Evolutionary conservation across 352 stramenopile species (phyloP).

Genomic region (Globisporangium apiculatum): DNA sequence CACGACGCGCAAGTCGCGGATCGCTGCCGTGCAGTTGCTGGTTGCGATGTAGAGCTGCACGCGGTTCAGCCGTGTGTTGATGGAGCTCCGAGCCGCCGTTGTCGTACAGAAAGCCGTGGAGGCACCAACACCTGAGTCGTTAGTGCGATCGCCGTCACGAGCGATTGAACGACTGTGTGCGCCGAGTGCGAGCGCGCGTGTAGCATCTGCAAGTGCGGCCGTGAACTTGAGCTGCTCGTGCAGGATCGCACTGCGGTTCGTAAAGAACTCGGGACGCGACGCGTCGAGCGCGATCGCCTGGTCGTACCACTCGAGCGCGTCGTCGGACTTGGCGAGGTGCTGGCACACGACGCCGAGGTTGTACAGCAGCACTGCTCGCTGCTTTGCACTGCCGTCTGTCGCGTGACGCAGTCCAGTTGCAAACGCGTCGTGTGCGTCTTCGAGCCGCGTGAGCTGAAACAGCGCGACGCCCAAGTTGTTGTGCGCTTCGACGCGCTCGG

Average conservation of each 20-base stretch:
- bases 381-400: constrained; percentile 2
- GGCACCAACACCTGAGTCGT: background rate
- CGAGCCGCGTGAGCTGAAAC: constrained; percentile 31
- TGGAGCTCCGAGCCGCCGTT: constrained; percentile 5
- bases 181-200: constrained; percentile 24
- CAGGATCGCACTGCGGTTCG: constrained; percentile 47
- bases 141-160: background rate
- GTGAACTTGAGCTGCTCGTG: constrained; percentile 48
- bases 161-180: background rate
- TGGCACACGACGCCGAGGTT: constrained; percentile 39
- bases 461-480: constrained; percentile 47
- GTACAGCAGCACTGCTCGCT: constrained; percentile 33
- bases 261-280: constrained; percentile 39
- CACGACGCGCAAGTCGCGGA: constrained; percentile 24
- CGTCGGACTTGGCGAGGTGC: constrained; percentile 26
- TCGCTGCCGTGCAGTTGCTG: constrained; percentile 35
- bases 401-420: constrained; percentile 26
- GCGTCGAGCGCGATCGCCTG: constrained; percentile 36
- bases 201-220: constrained; percentile 49
- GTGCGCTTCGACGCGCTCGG: constrained; percentile 25
- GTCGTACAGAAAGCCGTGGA: background rate
- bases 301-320: constrained; percentile 46
- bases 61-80: constrained; percentile 43
- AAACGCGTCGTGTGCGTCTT: constrained; percentile 41
- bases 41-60: constrained; percentile 46